A percentile compares a stretch with the other conserved stretches of the same genome.
These are phyloP conservation scores for Penicillium sclerotigenum DNA, from an alignment of 2,329 filamentous ascomycete genomes.

Conservation along the genomic window DNA sequence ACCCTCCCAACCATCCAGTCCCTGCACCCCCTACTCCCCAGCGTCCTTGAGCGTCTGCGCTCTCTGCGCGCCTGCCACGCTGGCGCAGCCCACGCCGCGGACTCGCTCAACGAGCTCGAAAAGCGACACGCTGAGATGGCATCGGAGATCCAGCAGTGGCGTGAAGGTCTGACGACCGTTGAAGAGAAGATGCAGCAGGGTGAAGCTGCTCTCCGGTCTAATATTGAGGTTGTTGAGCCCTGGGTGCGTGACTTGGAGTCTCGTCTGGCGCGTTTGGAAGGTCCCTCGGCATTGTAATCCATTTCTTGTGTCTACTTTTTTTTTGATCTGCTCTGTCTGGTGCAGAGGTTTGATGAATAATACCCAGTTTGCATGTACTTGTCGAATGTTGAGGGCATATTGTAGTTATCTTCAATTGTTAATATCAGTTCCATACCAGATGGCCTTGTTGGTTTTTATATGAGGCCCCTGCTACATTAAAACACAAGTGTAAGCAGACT, in stretches of 20 bases:
- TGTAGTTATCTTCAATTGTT: constrained; percentile 6
- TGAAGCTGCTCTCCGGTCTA: constrained; percentile 68
- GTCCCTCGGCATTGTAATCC: constrained; percentile 15
- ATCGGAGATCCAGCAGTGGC: constrained; percentile 81
- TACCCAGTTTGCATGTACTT: constrained; percentile 21
- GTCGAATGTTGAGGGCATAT: constrained; percentile 3
- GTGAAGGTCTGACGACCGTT: constrained; percentile 72
- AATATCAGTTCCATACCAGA: constrained; percentile 1
- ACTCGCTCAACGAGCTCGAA: constrained; percentile 74
- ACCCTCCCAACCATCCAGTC: constrained; percentile 85
- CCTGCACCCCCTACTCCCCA: constrained; percentile 77
- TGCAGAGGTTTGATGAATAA: constrained; percentile 21
- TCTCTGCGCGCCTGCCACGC: constrained; percentile 82
- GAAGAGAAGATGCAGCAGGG: constrained; percentile 71
- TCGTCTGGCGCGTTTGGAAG: constrained; percentile 63
- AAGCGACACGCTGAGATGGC: constrained; percentile 77
- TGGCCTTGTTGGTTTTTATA: background rate
- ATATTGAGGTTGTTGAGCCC: constrained; percentile 78
- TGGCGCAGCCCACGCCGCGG: constrained; percentile 76
- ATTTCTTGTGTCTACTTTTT: constrained; percentile 1
- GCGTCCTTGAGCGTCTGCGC: constrained; percentile 78
- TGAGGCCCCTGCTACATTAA: too few relatives aligned
- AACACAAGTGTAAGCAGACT: background rate
- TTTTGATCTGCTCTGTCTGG: constrained; percentile 5
- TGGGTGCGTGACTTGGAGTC: constrained; percentile 87